Conservation (phyloP, 331 rosid species). For the Malus hybrid region DNA sequence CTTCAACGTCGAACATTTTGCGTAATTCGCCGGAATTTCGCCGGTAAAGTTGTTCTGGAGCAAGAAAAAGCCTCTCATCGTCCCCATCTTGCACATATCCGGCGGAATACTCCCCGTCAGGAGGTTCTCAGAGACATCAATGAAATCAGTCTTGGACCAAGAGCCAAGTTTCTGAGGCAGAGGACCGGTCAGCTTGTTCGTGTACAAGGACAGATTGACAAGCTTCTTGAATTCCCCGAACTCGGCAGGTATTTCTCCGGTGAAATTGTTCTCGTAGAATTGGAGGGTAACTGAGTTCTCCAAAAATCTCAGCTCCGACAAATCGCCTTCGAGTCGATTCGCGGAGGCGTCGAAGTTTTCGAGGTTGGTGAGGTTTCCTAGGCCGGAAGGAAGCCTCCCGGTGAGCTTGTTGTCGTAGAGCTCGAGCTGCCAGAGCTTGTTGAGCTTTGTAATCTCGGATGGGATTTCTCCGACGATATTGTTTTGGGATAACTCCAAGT, state of each 20-base stretch:
- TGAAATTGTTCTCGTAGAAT: conserved; percentile 35
- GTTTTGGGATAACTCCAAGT: conserved; percentile 56
- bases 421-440: conserved; percentile 67
- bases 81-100: conserved; percentile 66
- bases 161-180: conserved; percentile 74
- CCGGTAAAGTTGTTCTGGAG: conserved; percentile 83
- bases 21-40: conserved; percentile 59
- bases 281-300: conserved; percentile 48
- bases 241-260: conserved; percentile 66
- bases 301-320: conserved; percentile 42
- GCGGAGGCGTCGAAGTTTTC: conserved; percentile 48
- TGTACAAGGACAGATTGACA: conserved; percentile 42
- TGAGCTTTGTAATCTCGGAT: conserved; percentile 12
- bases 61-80: conserved; percentile 34
- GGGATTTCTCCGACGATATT: conserved; percentile 52
- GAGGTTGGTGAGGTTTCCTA: conserved; percentile 47
- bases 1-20: conserved; percentile 30
- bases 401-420: conserved; percentile 44
- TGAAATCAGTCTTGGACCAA: conserved; percentile 43
- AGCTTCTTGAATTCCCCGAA: conserved; percentile 67
- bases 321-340: conserved; percentile 57
- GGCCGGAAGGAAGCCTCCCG: conserved; percentile 60
- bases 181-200: conserved; percentile 53
- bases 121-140: conserved; percentile 72
- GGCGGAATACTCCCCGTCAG: conserved; percentile 77